Base-by-base conservation (phyloP, 345 rosid species). In the Orychophragmus violaceus region DNA sequence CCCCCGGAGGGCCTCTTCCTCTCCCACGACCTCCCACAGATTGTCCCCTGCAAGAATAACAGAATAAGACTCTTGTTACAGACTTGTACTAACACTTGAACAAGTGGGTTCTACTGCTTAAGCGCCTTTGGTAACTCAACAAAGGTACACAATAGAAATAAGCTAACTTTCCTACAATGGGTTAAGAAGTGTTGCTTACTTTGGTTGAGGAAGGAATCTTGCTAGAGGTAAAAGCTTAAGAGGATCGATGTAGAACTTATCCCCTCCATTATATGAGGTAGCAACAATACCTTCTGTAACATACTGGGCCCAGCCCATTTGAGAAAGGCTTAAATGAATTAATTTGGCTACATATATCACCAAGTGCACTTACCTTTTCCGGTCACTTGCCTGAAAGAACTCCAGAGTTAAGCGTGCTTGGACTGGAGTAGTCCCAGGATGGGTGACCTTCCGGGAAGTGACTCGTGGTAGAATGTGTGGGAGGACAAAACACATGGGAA, bases 201-300 rank as follows among this genome's bases (percentile, higher is more conserved):
- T 93, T 14, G 97, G 99, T 67, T 85, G 97, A 3, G 96, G 62
- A 77, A 94, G 90, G 80, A 94, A 94, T 81, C 81, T 87, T 41
- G 95, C 79, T 28, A 90, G 89, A 62, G 92, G 92, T 77, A 90
- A 78, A 4, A 94, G 97, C 80, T 83, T 90, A 52, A 13, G 28
- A 0, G 99, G 96, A 66, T 87, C 87, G 29, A 93, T 94, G 74
- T 30, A 94, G 77, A 90, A 90, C 81, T 87, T 94, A 42, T 94
- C 99, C 1, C 97, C 97, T 1, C 32, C 23, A 0, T 66, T 1
- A 52, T 88, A 90, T 1, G 96, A 88, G 69, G 92, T 84, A 2
- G 98, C 96, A 35, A 93, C 88, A 59, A 93, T 85, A 19, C 97
- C 98, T n/a, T n/a, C n/a, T n/a, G n/a, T n/a, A n/a, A n/a, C n/a